These are phyloP conservation scores for Colletotrichum cereale DNA, from an alignment of 2,329 filamentous ascomycete genomes.

Conservation along the genomic window DNA sequence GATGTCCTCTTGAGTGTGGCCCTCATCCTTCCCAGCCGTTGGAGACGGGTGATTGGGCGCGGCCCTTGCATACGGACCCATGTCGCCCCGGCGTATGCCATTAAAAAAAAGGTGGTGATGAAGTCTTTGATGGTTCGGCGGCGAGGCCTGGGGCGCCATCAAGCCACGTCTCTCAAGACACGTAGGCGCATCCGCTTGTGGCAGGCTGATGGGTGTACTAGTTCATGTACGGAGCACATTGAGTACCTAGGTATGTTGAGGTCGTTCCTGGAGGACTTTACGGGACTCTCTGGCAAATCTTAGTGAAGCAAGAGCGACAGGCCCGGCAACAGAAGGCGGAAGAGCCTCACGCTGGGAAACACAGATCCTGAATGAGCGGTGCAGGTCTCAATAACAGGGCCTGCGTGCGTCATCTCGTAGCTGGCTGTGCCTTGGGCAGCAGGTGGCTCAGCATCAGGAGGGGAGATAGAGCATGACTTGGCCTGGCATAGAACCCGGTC, in stretches of 20 bases:
- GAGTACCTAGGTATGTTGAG: not conserved
- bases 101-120: constrained; percentile 1
- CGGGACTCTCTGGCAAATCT: not conserved
- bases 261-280: not conserved
- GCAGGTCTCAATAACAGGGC: constrained; percentile 3
- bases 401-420: constrained; percentile 2
- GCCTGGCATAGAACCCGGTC: constrained; percentile 1
- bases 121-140: not conserved
- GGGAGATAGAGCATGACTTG: constrained; percentile 5
- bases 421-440: constrained; percentile 2
- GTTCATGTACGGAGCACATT: no score
- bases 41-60: constrained; percentile 22
- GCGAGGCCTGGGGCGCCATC: not conserved
- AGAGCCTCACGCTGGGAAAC: not conserved
- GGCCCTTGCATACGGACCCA: constrained; percentile 31
- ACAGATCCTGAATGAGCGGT: not conserved
- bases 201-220: not conserved
- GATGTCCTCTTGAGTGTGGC: constrained; percentile 6
- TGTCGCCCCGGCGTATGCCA: constrained; percentile 23
- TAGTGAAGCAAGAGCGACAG: not conserved
- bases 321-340: not conserved
- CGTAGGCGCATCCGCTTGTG: not conserved
- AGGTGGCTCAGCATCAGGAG: not conserved
- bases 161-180: constrained; percentile 5
- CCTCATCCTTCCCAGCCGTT: not conserved